A percentile compares a stretch with the other conserved stretches of the same genome.
Evolutionary conservation across 305 asterid species (phyloP).

Genomic region (Nicotiana rustica): DNA sequence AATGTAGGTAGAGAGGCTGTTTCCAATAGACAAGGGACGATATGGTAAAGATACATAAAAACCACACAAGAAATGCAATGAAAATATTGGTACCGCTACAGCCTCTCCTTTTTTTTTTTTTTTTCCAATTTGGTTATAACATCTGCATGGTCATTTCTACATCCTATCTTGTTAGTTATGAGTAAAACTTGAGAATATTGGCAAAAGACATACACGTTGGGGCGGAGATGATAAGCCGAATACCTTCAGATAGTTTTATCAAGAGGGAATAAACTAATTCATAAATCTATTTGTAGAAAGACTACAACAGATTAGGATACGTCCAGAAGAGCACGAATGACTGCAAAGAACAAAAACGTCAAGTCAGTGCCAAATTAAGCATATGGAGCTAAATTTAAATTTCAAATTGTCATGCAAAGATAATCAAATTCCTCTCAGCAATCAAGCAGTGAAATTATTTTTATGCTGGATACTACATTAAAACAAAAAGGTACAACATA

Average conservation of each 20-base stretch:
- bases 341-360: slow-evolving; percentile 63
- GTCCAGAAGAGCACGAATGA: slow-evolving; percentile 98
- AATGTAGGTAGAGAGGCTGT: too few relatives aligned
- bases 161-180: background rate
- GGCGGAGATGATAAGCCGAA: background rate
- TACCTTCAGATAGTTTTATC: slow-evolving; percentile 25
- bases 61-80: background rate
- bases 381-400: background rate
- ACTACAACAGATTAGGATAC: slow-evolving; percentile 64
- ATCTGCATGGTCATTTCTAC: background rate
- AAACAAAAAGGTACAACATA: slow-evolving; percentile 30
- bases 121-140: background rate
- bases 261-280: slow-evolving; percentile 28
- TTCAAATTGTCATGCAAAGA: background rate
- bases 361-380: slow-evolving; percentile 33
- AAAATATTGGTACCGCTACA: background rate
- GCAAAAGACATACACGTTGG: background rate
- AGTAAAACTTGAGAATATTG: background rate
- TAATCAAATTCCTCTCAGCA: slow-evolving; percentile 11
- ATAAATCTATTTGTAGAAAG: background rate
- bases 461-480: background rate
- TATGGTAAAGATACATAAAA: background rate
- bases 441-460: background rate
- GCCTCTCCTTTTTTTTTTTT: too few relatives aligned
- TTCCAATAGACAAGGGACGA: background rate